These are phyloP conservation scores for Hypholoma sublateritium DNA, from an alignment of 768 basidiomycete genomes.

Conservation along the genomic window DNA sequence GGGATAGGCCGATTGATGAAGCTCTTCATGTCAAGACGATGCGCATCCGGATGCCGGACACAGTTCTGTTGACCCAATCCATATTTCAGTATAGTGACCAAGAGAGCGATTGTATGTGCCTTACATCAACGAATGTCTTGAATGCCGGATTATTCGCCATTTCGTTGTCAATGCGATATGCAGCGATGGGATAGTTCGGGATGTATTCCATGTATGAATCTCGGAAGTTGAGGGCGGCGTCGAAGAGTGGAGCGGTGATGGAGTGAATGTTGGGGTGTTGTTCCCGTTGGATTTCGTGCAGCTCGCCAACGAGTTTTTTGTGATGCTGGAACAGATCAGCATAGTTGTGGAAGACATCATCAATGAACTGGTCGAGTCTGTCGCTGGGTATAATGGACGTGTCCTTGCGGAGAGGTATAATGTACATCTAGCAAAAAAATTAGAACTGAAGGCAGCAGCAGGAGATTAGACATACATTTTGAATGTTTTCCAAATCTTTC, in stretches of 20 bases:
- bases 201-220: slow-evolving; percentile 93
- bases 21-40: slow-evolving; percentile 86
- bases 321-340: slow-evolving; percentile 75
- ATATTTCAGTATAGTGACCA: slow-evolving; percentile 14
- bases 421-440: slow-evolving; percentile 62
- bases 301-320: slow-evolving; percentile 69
- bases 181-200: slow-evolving; percentile 90
- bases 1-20: slow-evolving; percentile 94
- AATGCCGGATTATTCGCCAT: slow-evolving; percentile 80
- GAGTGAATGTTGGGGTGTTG: slow-evolving; percentile 78
- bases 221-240: slow-evolving; percentile 90
- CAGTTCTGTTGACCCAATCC: slow-evolving; percentile 31
- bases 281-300: slow-evolving; percentile 87
- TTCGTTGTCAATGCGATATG: slow-evolving; percentile 86
- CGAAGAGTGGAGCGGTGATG: slow-evolving; percentile 81
- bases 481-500: slow-evolving; percentile 87
- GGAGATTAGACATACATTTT: slow-evolving; percentile 48
- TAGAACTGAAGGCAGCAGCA: neutral
- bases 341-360: slow-evolving; percentile 90
- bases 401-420: slow-evolving; percentile 69
- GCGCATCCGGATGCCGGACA: slow-evolving; percentile 69
- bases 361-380: slow-evolving; percentile 72
- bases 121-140: slow-evolving; percentile 78
- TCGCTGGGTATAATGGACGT: slow-evolving; percentile 79
- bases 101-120: slow-evolving; percentile 23